These are phyloP conservation scores for Papiliotrema terrestris DNA, from an alignment of 1,284 basidiomycete species.

Conservation along the genomic window DNA sequence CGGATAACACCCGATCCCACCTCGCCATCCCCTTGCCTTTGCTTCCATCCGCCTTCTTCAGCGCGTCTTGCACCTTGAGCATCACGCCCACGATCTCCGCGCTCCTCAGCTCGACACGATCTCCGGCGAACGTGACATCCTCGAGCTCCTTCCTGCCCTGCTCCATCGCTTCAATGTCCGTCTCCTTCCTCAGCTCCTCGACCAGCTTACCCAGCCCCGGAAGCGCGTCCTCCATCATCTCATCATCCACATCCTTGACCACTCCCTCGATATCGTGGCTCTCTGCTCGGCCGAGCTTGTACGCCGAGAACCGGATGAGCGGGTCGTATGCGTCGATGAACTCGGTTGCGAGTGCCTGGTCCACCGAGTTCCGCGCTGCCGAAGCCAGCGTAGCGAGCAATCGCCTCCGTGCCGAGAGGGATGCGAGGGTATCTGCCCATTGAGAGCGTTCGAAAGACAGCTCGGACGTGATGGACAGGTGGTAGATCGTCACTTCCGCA, in stretches of 20 bases:
- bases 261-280: slow-evolving; percentile 81
- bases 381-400: slow-evolving; percentile 70
- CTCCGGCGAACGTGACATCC: slow-evolving; percentile 73
- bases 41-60: slow-evolving; percentile 54
- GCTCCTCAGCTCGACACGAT: slow-evolving; percentile 78
- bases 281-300: slow-evolving; percentile 64
- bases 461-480: slow-evolving; percentile 47
- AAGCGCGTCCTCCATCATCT: slow-evolving; percentile 56
- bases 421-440: slow-evolving; percentile 72
- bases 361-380: slow-evolving; percentile 59
- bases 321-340: slow-evolving; percentile 86
- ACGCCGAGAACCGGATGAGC: slow-evolving; percentile 87
- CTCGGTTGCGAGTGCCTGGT: slow-evolving; percentile 81
- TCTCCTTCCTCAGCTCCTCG: slow-evolving; percentile 31
- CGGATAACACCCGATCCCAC: slow-evolving; percentile 76
- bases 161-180: slow-evolving; percentile 51
- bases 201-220: slow-evolving; percentile 34
- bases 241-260: slow-evolving; percentile 62
- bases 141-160: slow-evolving; percentile 58
- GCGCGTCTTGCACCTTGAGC: slow-evolving; percentile 74
- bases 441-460: slow-evolving; percentile 57
- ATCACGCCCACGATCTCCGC: slow-evolving; percentile 88
- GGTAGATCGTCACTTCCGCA: slow-evolving; percentile 49
- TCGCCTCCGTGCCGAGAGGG: slow-evolving; percentile 66
- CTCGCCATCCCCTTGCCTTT: slow-evolving; percentile 50